These are phyloP conservation scores for Lasiodiplodia sp. DNA, from an alignment of 2,329 filamentous ascomycete species.

Conservation along the genomic window DNA sequence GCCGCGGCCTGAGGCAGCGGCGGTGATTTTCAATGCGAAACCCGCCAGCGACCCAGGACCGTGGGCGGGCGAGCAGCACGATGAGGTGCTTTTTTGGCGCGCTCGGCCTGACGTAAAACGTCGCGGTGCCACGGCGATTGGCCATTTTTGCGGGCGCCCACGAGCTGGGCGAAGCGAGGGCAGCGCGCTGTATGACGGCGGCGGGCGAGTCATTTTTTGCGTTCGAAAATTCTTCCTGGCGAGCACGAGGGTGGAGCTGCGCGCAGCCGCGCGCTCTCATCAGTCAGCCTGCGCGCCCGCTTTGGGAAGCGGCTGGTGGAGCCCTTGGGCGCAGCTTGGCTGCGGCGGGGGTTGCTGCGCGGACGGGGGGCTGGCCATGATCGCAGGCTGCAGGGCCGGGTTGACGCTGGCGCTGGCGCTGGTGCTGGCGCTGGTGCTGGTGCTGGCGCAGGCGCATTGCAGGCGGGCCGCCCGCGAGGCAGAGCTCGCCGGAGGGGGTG, in stretches of 20 bases:
- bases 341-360: not conserved
- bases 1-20: conserved; percentile 11
- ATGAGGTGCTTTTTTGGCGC: not conserved
- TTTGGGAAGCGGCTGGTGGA: conserved; percentile 11
- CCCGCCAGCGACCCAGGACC: conserved; percentile 24
- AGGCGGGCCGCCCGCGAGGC: not conserved
- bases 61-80: conserved; percentile 5
- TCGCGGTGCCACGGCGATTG: conserved; percentile 2
- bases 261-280: conserved; percentile 15
- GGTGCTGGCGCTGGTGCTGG: conserved; percentile 20
- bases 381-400: conserved; percentile 24
- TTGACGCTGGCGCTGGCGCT: conserved; percentile 19
- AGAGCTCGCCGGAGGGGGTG: not conserved
- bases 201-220: conserved; percentile 24
- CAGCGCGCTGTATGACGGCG: conserved; percentile 13
- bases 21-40: conserved; percentile 27
- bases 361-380: conserved; percentile 12
- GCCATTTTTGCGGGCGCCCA: conserved; percentile 2
- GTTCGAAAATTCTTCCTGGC: conserved; percentile 22
- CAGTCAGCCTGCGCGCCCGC: conserved; percentile 1
- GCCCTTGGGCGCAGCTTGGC: conserved; percentile 3
- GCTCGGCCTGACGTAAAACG: conserved; percentile 25
- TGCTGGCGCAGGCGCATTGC: conserved; percentile 3
- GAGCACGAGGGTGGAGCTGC: conserved; percentile 22
- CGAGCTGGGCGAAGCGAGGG: conserved; percentile 3